Evolutionary conservation across 2,329 filamentous ascomycete genomes (phyloP), one percentile per base, ranked within the genome.

Genomic region (Lecanosticta acicola): DNA sequence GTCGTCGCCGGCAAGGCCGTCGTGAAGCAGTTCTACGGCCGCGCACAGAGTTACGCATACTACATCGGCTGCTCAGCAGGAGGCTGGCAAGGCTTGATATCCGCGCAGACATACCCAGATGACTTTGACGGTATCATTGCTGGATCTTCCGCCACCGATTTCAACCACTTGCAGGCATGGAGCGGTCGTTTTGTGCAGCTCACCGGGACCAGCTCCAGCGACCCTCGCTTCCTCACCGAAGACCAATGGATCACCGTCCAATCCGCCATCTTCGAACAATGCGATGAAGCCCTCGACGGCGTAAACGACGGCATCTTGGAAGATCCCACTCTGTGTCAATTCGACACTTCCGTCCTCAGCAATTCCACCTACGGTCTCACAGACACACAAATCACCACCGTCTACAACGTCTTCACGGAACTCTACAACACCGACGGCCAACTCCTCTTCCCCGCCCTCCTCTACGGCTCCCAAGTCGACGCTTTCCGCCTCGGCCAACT

Each of bases 391-490:
- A 64, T 70, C 34, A 51, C 63, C 5, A 71, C 68, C 0, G 71
- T 77, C 11, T 62, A 67, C 32, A 53, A 66, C 1, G 63, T 72
- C 13, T 73, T 69, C 56, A 60, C 61, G 10, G 68, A 69, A 32
- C 66, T 74, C 24, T 64, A 67, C 50, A 63, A 68, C 45, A 62
- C 60, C 3, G 59, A 70, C 32, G 74, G 74, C 36, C 62, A 65
- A 3, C 59, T 77, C 1, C 65, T 76, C 13, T 78, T 72, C 56
- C 74, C 75, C 1, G 65, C 69, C n/a, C 68, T 77, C 58, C 68
- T 75, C 40, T 74, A 72, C 4, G 74, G 74, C 13, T 66, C 67
- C 11, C 71, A 75, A 52, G 51, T 68, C 5, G 51, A 63, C 5
- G 68, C 69, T 3, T 63, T 67, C 16, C 49, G 51, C 0, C 50